Conservation (phyloP, 2,329 filamentous ascomycete species). For the Paraconiothyrium sp. region DNA sequence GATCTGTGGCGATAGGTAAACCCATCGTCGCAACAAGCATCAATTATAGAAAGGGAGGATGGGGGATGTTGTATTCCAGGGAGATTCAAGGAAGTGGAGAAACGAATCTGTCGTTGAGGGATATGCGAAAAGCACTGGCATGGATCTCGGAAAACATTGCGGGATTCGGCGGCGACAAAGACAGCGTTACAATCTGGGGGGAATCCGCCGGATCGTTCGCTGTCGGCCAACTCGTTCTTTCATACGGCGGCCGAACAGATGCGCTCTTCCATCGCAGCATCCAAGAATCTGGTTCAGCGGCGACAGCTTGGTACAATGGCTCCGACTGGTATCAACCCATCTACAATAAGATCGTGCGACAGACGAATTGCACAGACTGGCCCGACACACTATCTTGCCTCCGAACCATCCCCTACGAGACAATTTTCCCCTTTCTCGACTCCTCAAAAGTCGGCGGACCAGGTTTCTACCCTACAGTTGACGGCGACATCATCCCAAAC, state of each 20-base stretch:
- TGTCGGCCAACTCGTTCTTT: constrained; percentile 47
- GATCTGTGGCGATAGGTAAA: constrained; percentile 49
- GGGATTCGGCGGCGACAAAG: constrained; percentile 53
- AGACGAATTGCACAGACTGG: constrained; percentile 67
- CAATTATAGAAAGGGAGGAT: constrained; percentile 66
- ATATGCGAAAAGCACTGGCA: constrained; percentile 58
- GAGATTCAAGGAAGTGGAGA: constrained; percentile 59
- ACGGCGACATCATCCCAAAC: constrained; percentile 66
- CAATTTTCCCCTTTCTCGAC: constrained; percentile 65
- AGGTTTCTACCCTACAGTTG: constrained; percentile 59
- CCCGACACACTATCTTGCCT: constrained; percentile 58
- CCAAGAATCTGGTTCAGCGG: constrained; percentile 49
- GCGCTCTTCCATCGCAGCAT: constrained; percentile 49
- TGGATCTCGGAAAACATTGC: constrained; percentile 57
- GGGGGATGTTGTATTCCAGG: constrained; percentile 72
- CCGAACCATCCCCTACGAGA: constrained; percentile 67
- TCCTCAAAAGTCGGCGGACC: constrained; percentile 46
- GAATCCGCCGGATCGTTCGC: constrained; percentile 57
- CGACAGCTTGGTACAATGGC: constrained; percentile 52
- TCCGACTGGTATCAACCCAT: constrained; percentile 61
- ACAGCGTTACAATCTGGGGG: constrained; percentile 58
- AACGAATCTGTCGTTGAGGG: constrained; percentile 44
- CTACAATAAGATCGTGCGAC: constrained; percentile 46
- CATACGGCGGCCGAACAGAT: constrained; percentile 46
- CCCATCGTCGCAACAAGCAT: constrained; percentile 49